A percentile compares a stretch with the other conserved stretches of the same genome.
These are phyloP conservation scores for Haematococcus lacustris DNA, from an alignment of 139 green algal genomes.

Conservation along the genomic window DNA sequence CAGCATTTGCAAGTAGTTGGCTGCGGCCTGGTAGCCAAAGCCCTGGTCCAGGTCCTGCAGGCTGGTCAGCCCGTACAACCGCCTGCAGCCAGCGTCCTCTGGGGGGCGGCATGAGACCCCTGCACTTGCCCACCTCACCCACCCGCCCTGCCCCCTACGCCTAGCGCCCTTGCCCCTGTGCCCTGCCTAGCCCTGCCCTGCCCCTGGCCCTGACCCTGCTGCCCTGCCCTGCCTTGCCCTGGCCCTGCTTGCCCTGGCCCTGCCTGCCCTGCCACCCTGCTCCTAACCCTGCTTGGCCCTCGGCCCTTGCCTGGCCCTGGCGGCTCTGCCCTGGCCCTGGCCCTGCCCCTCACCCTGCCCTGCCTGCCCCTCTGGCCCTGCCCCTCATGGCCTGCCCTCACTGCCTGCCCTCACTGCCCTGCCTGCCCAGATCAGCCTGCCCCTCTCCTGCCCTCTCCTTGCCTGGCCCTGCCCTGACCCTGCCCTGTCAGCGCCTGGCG, in stretches of 20 bases:
- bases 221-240: not conserved
- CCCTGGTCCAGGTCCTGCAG: slow-evolving; percentile 13
- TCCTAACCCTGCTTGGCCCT: not conserved
- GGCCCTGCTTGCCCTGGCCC: not conserved
- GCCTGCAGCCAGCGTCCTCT: slow-evolving; percentile 15
- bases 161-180: not conserved
- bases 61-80: slow-evolving; percentile 15
- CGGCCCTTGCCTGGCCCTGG: not conserved
- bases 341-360: not conserved
- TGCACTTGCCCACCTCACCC: not conserved
- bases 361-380: not conserved
- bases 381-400: not conserved
- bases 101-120: not conserved
- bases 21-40: not conserved
- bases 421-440: not conserved
- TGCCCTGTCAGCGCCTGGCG: not conserved
- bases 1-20: slow-evolving; percentile 21
- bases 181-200: not conserved
- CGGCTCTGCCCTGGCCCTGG: not conserved
- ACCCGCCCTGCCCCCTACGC: not conserved
- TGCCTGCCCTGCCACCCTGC: not conserved
- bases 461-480: not conserved
- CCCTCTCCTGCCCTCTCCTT: not conserved
- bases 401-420: too few species aligned
- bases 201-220: not conserved